A percentile compares a stretch with the other conserved stretches of the same genome.
phyloP scores from a whole-genome alignment of 441 rosid genomes.

The Bocquillonia castaneifolia region DNA sequence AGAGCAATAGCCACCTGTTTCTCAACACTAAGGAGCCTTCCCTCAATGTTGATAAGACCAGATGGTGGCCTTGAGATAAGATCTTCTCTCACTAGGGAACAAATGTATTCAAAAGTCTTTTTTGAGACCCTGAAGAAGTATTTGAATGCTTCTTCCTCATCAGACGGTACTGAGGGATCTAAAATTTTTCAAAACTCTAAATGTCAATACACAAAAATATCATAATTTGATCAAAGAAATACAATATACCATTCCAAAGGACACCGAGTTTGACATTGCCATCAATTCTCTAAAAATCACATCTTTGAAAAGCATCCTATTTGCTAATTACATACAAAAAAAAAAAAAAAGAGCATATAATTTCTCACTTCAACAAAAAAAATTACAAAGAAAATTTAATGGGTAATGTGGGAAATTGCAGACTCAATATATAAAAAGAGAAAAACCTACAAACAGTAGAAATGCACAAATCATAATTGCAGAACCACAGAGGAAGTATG shows the following conservation, averaged over 20 bases:
- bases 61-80: slow-evolving; percentile 90
- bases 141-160: slow-evolving; percentile 83
- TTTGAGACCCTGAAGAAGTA: slow-evolving; percentile 79
- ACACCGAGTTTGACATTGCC: neutral
- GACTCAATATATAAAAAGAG: neutral
- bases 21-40: slow-evolving; percentile 91
- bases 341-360: neutral
- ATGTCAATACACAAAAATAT: neutral
- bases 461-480: neutral
- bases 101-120: slow-evolving; percentile 74
- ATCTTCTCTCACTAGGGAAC: slow-evolving; percentile 84
- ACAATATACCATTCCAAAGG: neutral
- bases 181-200: slow-evolving; percentile 19
- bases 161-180: slow-evolving; percentile 41
- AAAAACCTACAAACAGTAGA: neutral
- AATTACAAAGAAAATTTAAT: neutral
- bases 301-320: neutral
- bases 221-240: neutral
- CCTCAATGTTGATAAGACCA: slow-evolving; percentile 91
- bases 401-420: neutral
- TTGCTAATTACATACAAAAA: neutral
- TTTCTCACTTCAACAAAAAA: neutral
- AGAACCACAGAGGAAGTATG: neutral
- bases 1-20: slow-evolving; percentile 92
- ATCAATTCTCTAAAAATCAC: neutral